Conservation (phyloP, 2,329 filamentous ascomycete genomes). For the Chrysoporthe deuterocubensis region DNA sequence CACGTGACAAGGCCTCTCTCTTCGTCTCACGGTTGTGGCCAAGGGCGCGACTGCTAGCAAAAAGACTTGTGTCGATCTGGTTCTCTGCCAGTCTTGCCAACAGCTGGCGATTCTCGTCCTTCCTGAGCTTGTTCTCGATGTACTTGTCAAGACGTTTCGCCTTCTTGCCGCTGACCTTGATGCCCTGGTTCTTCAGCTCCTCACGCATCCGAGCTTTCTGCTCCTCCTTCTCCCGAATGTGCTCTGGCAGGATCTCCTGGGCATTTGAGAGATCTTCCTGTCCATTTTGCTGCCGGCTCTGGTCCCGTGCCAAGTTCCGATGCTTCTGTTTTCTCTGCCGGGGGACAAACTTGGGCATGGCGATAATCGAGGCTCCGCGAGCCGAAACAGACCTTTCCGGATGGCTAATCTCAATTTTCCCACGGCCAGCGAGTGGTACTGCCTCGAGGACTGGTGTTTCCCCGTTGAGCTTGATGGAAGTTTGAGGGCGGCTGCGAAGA, state of each 20-base stretch:
- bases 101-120: conserved; percentile 86
- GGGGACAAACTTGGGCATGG: conserved; percentile 63
- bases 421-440: background rate
- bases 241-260: conserved; percentile 52
- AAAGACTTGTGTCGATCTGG: conserved; percentile 80
- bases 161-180: conserved; percentile 66
- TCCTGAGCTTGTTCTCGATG: conserved; percentile 87
- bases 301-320: conserved; percentile 68
- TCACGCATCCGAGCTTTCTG: conserved; percentile 60
- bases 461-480: background rate
- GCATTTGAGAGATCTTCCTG: conserved; percentile 59
- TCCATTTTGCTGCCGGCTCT: conserved; percentile 48
- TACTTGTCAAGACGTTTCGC: conserved; percentile 71
- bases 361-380: conserved; percentile 16
- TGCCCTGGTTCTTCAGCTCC: conserved; percentile 54
- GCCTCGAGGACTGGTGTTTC: background rate
- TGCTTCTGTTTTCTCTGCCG: conserved; percentile 72
- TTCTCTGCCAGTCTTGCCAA: conserved; percentile 80
- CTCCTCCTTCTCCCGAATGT: conserved; percentile 53
- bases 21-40: conserved; percentile 75
- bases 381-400: background rate
- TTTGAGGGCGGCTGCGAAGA: background rate
- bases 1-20: conserved; percentile 67
- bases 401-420: background rate
- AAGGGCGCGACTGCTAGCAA: conserved; percentile 77